Evolutionary conservation across 2,329 filamentous ascomycete species (phyloP), one percentile per base, ranked within the genome.

Genomic region (Dactylellina leptospora): DNA sequence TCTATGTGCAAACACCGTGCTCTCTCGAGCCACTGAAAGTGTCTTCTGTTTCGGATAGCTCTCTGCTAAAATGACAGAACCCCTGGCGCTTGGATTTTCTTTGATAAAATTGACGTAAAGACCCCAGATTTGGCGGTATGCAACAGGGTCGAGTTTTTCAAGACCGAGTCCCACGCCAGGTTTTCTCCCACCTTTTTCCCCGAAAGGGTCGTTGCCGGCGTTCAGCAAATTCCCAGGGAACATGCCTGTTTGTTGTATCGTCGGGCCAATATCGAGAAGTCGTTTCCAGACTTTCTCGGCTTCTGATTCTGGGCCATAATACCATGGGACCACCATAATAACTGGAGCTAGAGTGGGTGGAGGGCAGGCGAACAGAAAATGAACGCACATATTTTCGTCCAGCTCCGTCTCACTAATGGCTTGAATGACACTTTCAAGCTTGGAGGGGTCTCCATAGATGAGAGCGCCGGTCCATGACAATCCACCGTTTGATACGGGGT

Each of bases 391-490:
- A 18, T 75, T 62, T 16, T 77, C 47, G 2, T 71, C 50, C 2
- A 51, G 36, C 16, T 75, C 68, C 1, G 74, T 66, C 2, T 48
- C 48, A 47, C 74, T 54, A 54, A 80, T 75, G 0, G 70, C 76
- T 8, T 66, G 27, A 6, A 75, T 61, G 1, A 80, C 75, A 42
- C 76, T 76, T 13, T 74, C 55, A 5, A 76, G 74, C 45, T 76
- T 76, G 8, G 74, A 69, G 0, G 77, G 55, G 8, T 64, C 56
- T 8, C 76, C 75, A 42, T 78, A 80, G 23, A 78, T 59, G 33
- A 79, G 76, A n/a, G 40, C 62, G 2, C 77, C 77, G 6, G 63
- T 74, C 78, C 78, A 75, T 42, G 74, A 38, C 28, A 64, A 38
- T 40, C 73, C 51, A n/a, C 28, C 30, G 47, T 56, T 64, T 1